phyloP scores from a whole-genome alignment of 1,284 basidiomycete species.

The Leucoagaricus sp. region DNA sequence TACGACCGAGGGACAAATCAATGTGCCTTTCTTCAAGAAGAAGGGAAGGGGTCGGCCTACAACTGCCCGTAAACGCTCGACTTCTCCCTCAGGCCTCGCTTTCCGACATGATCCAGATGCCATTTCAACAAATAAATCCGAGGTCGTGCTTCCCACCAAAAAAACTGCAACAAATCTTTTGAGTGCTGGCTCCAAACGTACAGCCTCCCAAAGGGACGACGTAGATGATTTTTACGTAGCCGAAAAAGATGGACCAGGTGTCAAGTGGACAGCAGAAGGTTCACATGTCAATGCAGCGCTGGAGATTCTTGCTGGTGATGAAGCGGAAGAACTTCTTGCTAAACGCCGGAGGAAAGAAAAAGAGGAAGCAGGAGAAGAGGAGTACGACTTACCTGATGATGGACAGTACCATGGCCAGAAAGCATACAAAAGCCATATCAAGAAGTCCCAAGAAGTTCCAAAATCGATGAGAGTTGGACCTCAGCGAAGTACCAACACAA shows the following conservation, averaged over 20 bases:
- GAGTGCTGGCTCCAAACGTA: constrained; percentile 85
- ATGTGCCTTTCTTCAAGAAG: constrained; percentile 87
- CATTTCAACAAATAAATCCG: constrained; percentile 50
- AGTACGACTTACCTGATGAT: constrained; percentile 73
- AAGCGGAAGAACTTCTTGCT: constrained; percentile 71
- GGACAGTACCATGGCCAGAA: constrained; percentile 87
- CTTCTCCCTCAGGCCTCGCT: constrained; percentile 50
- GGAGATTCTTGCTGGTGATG: constrained; percentile 79
- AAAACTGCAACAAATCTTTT: constrained; percentile 71
- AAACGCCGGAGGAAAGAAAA: constrained; percentile 60
- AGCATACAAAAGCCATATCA: constrained; percentile 82
- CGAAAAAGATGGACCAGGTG: constrained; percentile 66
- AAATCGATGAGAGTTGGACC: constrained; percentile 91
- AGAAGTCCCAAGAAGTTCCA: constrained; percentile 79
- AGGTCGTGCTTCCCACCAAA: constrained; percentile 76
- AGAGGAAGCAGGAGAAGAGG: constrained; percentile 52
- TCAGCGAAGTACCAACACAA: constrained; percentile 81
- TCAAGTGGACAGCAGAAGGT: constrained; percentile 75
- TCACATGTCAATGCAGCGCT: constrained; percentile 69
- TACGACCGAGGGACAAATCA: constrained; percentile 40
- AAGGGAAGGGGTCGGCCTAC: constrained; percentile 78
- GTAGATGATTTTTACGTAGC: constrained; percentile 46
- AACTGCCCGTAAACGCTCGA: constrained; percentile 69
- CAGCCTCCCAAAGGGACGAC: constrained; percentile 56
- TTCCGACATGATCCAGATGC: constrained; percentile 24